A percentile compares a stretch with the other conserved stretches of the same genome.
phyloP scores from a whole-genome alignment of 495 filamentous ascomycete genomes.

The Aspergillus cavernicola region DNA sequence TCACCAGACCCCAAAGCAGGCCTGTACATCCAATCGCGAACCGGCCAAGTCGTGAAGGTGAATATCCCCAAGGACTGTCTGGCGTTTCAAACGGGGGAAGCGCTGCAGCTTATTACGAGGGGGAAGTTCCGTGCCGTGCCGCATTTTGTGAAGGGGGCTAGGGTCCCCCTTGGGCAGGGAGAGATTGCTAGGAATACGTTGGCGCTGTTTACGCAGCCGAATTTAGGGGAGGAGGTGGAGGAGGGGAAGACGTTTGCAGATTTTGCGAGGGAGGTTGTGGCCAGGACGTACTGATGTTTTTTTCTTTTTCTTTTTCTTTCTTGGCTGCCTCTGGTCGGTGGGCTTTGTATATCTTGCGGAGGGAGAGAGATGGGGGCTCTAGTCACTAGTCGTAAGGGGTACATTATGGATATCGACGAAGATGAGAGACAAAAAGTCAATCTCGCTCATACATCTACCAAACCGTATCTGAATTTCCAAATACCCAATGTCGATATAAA shows the following conservation, averaged over 20 bases:
- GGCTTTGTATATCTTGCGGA: too few species aligned
- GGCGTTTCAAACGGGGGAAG: constrained; percentile 94
- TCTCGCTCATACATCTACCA: too few species aligned
- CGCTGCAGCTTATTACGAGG: constrained; percentile 80
- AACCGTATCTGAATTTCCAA: too few species aligned
- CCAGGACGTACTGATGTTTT: constrained; percentile 60
- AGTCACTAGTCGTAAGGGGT: too few species aligned
- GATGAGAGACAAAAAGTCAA: too few species aligned
- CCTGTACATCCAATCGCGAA: constrained; percentile 85
- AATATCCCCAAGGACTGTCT: constrained; percentile 86
- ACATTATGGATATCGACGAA: too few species aligned
- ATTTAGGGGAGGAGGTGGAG: constrained; percentile 79
- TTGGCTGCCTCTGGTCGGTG: too few species aligned
- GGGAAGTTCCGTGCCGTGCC: constrained; percentile 92
- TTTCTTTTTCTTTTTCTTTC: too few species aligned
- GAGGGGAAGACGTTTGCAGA: constrained; percentile 74
- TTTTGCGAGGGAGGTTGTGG: constrained; percentile 81
- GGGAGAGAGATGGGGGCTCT: too few species aligned
- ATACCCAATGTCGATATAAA: too few species aligned
- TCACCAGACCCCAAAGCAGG: constrained; percentile 83
- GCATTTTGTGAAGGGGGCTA: constrained; percentile 83
- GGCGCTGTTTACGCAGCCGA: constrained; percentile 96
- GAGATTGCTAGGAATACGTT: constrained; percentile 84
- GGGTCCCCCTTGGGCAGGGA: constrained; percentile 29
- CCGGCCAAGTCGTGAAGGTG: constrained; percentile 74